Evolutionary conservation across 2,329 filamentous ascomycete genomes (phyloP), one percentile per base, ranked within the genome.

Genomic region (Fonsecaea multimorphosa): DNA sequence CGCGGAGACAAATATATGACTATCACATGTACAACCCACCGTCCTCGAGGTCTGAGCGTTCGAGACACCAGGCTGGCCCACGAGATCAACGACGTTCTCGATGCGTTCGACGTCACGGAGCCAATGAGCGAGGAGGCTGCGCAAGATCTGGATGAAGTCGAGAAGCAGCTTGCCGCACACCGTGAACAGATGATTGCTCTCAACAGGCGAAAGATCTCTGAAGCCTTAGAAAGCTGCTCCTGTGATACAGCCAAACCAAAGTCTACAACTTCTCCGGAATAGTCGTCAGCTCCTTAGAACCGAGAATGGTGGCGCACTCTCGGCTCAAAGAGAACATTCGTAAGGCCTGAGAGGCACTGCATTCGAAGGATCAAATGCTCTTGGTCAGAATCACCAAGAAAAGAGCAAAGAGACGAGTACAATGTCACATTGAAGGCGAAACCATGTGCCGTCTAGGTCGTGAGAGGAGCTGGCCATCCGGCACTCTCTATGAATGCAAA

Each of bases 1-100:
- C 61, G 59, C 22, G 65, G 63, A 32, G n/a, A 32, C 40, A 63
- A 29, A 16, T 63, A 31, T 53, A 58, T 71, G 52, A 71, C 69
- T 14, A 65, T 72, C 19, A 71, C 71, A 12, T 72, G 71, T 58
- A 72, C 71, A n/a, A 71, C 71, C 16, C 71, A 72, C 51, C 62
- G 63, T 58, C 71, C 71, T 53, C 66, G 64, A 31, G 71, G 71
- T 5, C 62, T 72, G 27, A 70, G 71, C 49, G 63, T 64, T 67
- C 65, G 67, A 53, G 71, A 72, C 51, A 63, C 61, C n/a, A 66
- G 63, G 54, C 59, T 72, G 19, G 71, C 71, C 1, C 40, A 29
- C 19, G 66, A 38, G 51, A 65, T 72, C 38, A 58, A 68, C 49
- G 66, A 63, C 40, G 22, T 69, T 7, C 53, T 67, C 34, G 36